These are phyloP conservation scores for Aspergillus quadrilineatus DNA, from an alignment of 2,329 filamentous ascomycete species.

Conservation along the genomic window DNA sequence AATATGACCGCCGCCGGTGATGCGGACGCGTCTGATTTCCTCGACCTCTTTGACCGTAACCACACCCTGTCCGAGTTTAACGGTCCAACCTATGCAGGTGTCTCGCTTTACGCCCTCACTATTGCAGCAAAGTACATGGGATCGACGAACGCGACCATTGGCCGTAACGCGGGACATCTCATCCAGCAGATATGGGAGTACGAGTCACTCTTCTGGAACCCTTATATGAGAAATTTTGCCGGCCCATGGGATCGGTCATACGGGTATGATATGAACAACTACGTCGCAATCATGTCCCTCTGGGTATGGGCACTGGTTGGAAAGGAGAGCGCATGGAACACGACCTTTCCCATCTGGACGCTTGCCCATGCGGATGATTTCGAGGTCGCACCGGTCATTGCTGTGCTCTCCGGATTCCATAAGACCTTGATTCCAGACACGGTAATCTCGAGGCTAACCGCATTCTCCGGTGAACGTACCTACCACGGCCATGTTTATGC, in stretches of 20 bases:
- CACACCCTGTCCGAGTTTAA: conserved; percentile 64
- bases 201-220: conserved; percentile 56
- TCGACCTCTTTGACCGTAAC: conserved; percentile 57
- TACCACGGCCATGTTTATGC: conserved; percentile 56
- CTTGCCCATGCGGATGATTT: conserved; percentile 62
- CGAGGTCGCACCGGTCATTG: conserved; percentile 57
- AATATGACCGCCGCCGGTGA: conserved; percentile 63
- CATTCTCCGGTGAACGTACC: conserved; percentile 55
- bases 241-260: conserved; percentile 66
- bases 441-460: conserved; percentile 31
- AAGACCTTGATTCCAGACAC: conserved; percentile 35
- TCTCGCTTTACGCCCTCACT: conserved; percentile 59
- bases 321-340: conserved; percentile 21
- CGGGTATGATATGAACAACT: conserved; percentile 64
- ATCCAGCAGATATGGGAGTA: conserved; percentile 55
- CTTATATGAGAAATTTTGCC: conserved; percentile 60
- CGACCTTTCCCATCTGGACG: conserved; percentile 43
- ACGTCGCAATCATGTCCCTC: conserved; percentile 57
- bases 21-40: conserved; percentile 54
- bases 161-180: conserved; percentile 52
- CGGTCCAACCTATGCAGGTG: conserved; percentile 62
- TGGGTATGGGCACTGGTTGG: conserved; percentile 57
- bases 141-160: conserved; percentile 54
- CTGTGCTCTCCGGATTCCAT: conserved; percentile 54
- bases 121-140: conserved; percentile 60